Conservation (phyloP, 2,329 filamentous ascomycete species). For the Talaromyces pinophilus region DNA sequence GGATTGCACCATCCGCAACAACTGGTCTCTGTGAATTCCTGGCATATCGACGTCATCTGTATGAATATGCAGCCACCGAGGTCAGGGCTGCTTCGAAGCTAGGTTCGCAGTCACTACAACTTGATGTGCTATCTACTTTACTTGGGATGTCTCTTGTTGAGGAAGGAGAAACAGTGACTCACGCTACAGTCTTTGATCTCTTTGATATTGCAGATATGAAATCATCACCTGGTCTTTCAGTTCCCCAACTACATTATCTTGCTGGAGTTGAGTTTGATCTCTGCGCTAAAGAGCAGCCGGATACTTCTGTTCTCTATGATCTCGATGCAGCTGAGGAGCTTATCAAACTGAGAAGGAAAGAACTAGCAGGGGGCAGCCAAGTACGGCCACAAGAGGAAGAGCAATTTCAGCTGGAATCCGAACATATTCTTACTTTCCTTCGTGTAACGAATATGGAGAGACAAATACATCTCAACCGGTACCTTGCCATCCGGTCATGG, state of each 20-base stretch:
- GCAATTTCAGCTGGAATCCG: constrained; percentile 42
- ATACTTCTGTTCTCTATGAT: constrained; percentile 62
- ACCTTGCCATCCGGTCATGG: constrained; percentile 78
- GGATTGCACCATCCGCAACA: constrained; percentile 65
- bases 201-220: constrained; percentile 83
- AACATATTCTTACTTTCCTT: constrained; percentile 41
- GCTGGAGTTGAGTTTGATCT: constrained; percentile 66
- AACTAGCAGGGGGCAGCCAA: constrained; percentile 43
- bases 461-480: constrained; percentile 49
- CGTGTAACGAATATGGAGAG: constrained; percentile 44
- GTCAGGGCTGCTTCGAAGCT: constrained; percentile 74
- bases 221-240: constrained; percentile 48
- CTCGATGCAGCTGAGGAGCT: constrained; percentile 72
- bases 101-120: constrained; percentile 68
- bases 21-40: constrained; percentile 75
- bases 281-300: constrained; percentile 63
- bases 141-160: constrained; percentile 69
- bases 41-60: constrained; percentile 70
- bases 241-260: constrained; percentile 62
- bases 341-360: constrained; percentile 56
- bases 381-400: constrained; percentile 49
- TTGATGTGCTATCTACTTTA: constrained; percentile 66
- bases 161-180: constrained; percentile 65
- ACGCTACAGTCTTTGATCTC: constrained; percentile 82
- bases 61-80: constrained; percentile 84